Evolutionary conservation across 305 asterid genomes (phyloP), one percentile per base, ranked within the genome.

Genomic region (Plantago lanceolata): DNA sequence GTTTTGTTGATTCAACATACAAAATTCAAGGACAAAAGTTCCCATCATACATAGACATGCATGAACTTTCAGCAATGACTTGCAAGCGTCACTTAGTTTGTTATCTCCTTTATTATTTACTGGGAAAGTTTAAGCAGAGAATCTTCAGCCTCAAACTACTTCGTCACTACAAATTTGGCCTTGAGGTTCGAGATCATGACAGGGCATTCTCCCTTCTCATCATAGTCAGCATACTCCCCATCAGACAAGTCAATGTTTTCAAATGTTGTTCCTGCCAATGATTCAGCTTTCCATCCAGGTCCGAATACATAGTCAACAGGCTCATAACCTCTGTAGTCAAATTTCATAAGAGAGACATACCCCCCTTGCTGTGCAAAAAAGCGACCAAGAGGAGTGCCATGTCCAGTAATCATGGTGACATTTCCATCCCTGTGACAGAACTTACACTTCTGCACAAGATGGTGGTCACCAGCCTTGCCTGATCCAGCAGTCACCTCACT

Each of bases 251-350:
- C 96, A 20, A 94, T 83, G 74, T 69, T 85, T 8, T 68, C 77
- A 64, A 83, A 94, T 61, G 69, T 81, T 9, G 95, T 83, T 67
- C 99, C 99, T 68, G 72, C 91, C 59, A 80, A n/a, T n/a, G 99
- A 94, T 68, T 74, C 85, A 72, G 88, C 95, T 76, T 77, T 78
- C 99, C 99, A 94, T 18, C 90, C 89, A 31, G 68, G 71, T 51
- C 83, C 86, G 78, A 94, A 90, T 57, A 69, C 76, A 66, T 84
- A 94, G 48, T 81, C 95, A 76, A 84, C 19, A 63, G 99, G 97
- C 80, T 88, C 99, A 66, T 73, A 85, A 68, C 96, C 95, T 72
- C 97, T 85, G 86, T 94, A 90, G 75, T 90, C 97, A 71, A 90
- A 87, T 58, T 76, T 49, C 96, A 94, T 90, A 48, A 88, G 65